Evolutionary conservation across 2,329 filamentous ascomycete species (phyloP), one percentile per base, ranked within the genome.

Genomic region (Neonectria hederae): DNA sequence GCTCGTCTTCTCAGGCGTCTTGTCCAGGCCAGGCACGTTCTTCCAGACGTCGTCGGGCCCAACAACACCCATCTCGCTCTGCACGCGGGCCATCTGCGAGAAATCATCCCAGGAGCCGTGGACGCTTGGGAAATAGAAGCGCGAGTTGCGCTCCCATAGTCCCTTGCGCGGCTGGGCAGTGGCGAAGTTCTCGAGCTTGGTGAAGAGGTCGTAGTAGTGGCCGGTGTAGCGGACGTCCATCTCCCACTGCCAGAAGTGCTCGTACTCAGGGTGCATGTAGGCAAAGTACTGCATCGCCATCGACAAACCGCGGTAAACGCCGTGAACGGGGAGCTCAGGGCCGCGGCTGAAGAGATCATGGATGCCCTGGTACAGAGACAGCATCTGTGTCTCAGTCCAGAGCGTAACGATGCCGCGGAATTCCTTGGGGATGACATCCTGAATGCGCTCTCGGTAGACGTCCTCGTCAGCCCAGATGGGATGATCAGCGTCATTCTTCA

Each of bases 231-330:
- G 90, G 48, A 94, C 89, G 74, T 97, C 94, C 90, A 97, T 95
- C 78, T 97, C 94, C 92, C 94, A 97, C 70, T 97, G 92, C 94
- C 94, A 97, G 78, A 94, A 93, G 80, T 89, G 92, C 52, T 97
- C 93, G 75, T 94, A 97, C 77, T 97, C 94, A 1, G 92, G 92
- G 78, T 97, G 94, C 72, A 89, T 87, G 74, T 94, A 89, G 6
- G 94, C 92, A 76, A 98, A 98, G 78, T 95, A 92, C 75, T 97
- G 94, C 82, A 98, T 90, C 0, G 94, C 93, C 93, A 98, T 97
- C 73, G 94, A 93, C 10, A 96, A 88, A 59, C 93, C 94, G 56
- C 96, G 91, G 80, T 98, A 98, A 9, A 97, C 93, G 19, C 94
- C 94, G 76, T 98, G 94, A 1, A 97, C 89, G 1, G 92, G 92